Evolutionary conservation across 176 grass and related monocot species (phyloP), one percentile per base, ranked within the genome.

Genomic region (Oryza meyeriana): DNA sequence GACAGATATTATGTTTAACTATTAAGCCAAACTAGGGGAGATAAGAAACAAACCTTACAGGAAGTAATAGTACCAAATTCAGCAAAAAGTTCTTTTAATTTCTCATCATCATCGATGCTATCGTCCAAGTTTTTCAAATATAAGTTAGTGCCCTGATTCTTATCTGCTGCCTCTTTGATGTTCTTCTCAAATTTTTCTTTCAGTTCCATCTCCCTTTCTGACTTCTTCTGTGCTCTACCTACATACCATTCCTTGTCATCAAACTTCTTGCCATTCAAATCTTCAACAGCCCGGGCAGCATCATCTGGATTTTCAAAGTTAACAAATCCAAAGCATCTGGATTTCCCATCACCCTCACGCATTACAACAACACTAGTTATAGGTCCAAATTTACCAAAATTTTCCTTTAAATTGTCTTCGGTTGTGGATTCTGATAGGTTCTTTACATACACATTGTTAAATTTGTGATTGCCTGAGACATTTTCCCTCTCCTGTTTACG

Each of bases 211-310:
- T 88, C 91, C 74, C 91, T 88, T 79, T 90, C 91, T 25, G 85
- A 88, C 87, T 94, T 94, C 71, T 94, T 94, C 78, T 90, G 85
- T 32, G 91, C 91, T 81, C 84, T 90, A 44, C 91, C 88, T 58
- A 94, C 91, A 76, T 85, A 94, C 86, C 85, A 94, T 47, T 94
- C 91, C 70, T 90, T 90, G 2, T 90, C 91, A 42, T 85, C 82
- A 80, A 90, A 61, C 66, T 90, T 90, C 74, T 86, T 82, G 39
- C 91, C 88, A 79, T 94, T 90, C 34, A 94, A 86, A 39, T 87
- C 88, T 16, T 90, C 80, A 33, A 94, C 91, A 24, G 91, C 91
- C 1, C 16, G 25, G 13, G 79, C 88, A 42, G 91, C 91, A 86
- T 79, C 88, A 68, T 90, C 88, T 26, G 71, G 69, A 63, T 86